Evolutionary conservation across 257 asterid species (phyloP), one percentile per base, ranked within the genome.

Genomic region (Petunia axillaris): DNA sequence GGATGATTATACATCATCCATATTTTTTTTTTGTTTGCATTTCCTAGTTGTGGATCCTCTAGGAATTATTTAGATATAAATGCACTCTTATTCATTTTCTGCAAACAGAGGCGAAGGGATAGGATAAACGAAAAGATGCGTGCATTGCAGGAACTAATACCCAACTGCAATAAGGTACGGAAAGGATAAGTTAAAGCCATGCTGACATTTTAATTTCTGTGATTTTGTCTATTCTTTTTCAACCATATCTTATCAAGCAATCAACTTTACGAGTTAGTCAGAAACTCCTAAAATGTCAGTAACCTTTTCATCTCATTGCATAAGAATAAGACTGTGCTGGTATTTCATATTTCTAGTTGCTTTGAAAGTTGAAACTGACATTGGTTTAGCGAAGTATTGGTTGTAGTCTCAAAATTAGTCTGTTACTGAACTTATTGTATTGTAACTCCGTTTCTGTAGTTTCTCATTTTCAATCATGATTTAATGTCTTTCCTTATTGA

Each of bases 61-160:
- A 46, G 58, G 48, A 44, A 50, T 7, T 5, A 35, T 50, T n/a
- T 35, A 15, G 77, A 16, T 54, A 15, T 81, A 50, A 55, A 79
- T 41, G 81, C 48, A 79, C 84, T 37, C 62, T 75, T 41, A 10
- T 74, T 81, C 79, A 6, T 80, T 59, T 41, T 81, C 48, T 77
- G 79, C 79, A 60, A 86, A 84, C 97, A 95, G 98, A 89, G 92
- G 82, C 93, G 98, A 77, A 89, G 97, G 89, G 97, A 92, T 83
- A 86, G 97, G 89, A 95, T 95, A 79, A 93, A 93, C 41, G 99
- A 95, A 87, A 96, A 92, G 91, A 96, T 96, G 99, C 97, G 96
- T 57, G 98, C 98, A 77, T 85, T 96, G 60, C 99, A 96, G 84
- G 99, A 94, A 87, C 97, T 96, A 52, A 92, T 96, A 83, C 99